phyloP scores from a whole-genome alignment of 805 yeast species.

The Kazachstania viticola region DNA sequence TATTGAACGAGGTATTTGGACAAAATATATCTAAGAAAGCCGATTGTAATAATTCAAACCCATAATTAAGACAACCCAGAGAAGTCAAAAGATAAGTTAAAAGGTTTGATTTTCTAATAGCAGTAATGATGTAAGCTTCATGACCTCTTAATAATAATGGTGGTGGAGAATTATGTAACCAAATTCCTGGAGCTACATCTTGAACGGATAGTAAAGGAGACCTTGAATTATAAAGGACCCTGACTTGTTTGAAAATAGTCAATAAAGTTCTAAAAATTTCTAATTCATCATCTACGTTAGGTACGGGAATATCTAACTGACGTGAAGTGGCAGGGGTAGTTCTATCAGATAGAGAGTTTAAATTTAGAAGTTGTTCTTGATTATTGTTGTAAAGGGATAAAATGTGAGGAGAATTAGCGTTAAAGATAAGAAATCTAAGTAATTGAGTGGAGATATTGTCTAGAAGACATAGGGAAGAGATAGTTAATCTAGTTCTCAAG shows the following conservation, averaged over 20 bases:
- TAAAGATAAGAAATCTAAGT: slow-evolving; percentile 56
- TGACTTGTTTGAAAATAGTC: slow-evolving; percentile 69
- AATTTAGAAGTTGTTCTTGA: slow-evolving; percentile 40
- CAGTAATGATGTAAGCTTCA: slow-evolving; percentile 34
- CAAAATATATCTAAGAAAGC: slow-evolving; percentile 81
- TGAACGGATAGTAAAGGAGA: slow-evolving; percentile 64
- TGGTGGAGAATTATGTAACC: slow-evolving; percentile 51
- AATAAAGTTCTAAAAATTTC: slow-evolving; percentile 51
- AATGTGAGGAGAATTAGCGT: slow-evolving; percentile 39
- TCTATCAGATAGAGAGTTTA: too few species aligned
- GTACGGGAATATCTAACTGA: too few species aligned
- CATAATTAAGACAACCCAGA: slow-evolving; percentile 73
- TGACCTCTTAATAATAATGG: slow-evolving; percentile 47
- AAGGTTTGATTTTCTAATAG: slow-evolving; percentile 73
- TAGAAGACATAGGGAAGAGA: slow-evolving; percentile 61
- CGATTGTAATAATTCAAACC: slow-evolving; percentile 77
- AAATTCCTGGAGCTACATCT: slow-evolving; percentile 59
- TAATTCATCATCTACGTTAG: too few species aligned
- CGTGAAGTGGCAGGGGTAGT: too few species aligned
- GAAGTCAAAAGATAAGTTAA: slow-evolving; percentile 85
- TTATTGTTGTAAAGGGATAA: slow-evolving; percentile 49
- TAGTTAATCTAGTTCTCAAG: slow-evolving; percentile 45
- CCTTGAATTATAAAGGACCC: slow-evolving; percentile 51
- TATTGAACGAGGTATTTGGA: slow-evolving; percentile 37
- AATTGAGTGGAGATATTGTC: slow-evolving; percentile 79